Conservation (phyloP, 2,329 filamentous ascomycete species). For the Periconia sp. region DNA sequence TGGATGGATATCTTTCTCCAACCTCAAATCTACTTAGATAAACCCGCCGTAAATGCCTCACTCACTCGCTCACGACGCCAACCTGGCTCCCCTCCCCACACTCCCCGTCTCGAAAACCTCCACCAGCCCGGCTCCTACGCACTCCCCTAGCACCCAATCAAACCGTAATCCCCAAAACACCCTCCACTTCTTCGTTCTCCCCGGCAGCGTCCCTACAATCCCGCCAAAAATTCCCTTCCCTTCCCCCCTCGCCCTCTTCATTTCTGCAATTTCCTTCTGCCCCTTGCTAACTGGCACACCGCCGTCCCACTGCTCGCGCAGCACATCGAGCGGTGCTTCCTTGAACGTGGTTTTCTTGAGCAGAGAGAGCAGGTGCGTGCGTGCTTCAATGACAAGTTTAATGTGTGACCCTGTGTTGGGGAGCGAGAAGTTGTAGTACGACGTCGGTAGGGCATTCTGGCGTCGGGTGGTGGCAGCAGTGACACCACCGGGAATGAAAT, state of each 20-base stretch:
- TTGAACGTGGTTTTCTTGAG: constrained; percentile 62
- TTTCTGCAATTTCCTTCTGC: constrained; percentile 49
- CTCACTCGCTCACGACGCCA: neutral
- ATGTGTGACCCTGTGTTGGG: constrained; percentile 69
- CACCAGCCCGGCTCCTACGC: constrained; percentile 68
- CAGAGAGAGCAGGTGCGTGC: constrained; percentile 63
- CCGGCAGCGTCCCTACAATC: constrained; percentile 59
- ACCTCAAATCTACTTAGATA: too few relatives aligned
- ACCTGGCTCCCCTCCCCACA: constrained; percentile 66
- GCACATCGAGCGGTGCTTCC: constrained; percentile 63
- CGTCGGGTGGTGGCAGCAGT: constrained; percentile 20
- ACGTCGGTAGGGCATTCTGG: constrained; percentile 1
- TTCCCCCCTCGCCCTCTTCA: constrained; percentile 11
- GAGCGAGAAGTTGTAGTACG: constrained; percentile 59
- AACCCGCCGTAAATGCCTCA: too few relatives aligned
- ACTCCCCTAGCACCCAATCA: constrained; percentile 71
- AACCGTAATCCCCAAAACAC: constrained; percentile 70
- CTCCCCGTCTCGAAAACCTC: constrained; percentile 75
- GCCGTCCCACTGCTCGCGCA: constrained; percentile 72
- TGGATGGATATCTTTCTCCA: too few relatives aligned
- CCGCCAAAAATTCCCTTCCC: constrained; percentile 57
- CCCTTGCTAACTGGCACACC: constrained; percentile 52
- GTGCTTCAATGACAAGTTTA: constrained; percentile 63
- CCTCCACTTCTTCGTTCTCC: constrained; percentile 69
- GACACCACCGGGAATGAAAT: constrained; percentile 67